phyloP scores from a whole-genome alignment of 768 basidiomycete species.

The Kwoniella sp. region DNA sequence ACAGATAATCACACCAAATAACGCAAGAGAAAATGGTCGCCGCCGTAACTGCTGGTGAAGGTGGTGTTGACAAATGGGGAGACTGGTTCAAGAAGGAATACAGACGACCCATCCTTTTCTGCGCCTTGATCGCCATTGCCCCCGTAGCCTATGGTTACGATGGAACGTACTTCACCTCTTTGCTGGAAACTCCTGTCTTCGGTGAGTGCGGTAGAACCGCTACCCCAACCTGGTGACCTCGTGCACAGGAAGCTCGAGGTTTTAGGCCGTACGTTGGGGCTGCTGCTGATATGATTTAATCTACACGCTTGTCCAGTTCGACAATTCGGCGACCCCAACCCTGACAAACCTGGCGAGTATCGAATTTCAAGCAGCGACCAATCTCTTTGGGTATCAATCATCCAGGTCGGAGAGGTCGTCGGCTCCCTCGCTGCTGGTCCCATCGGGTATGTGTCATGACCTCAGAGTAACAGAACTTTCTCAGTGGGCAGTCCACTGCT shows the following conservation, averaged over 20 bases:
- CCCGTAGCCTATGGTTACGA: conserved; percentile 41
- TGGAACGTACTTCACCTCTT: conserved; percentile 52
- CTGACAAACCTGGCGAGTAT: conserved; percentile 20
- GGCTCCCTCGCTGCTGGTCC: conserved; percentile 52
- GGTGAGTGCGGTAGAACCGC: conserved; percentile 17
- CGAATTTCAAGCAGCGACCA: conserved; percentile 33
- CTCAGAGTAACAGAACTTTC: no score
- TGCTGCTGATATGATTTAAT: no score
- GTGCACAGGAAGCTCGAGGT: no score
- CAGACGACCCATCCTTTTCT: conserved; percentile 32
- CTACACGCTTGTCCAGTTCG: conserved; percentile 1
- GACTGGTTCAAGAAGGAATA: conserved; percentile 34
- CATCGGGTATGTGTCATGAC: conserved; percentile 38
- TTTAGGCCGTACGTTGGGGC: no score
- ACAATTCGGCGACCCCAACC: conserved; percentile 38
- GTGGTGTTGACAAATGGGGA: conserved; percentile 18
- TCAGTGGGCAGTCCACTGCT: no score
- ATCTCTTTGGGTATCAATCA: conserved; percentile 45
- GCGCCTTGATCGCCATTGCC: conserved; percentile 29
- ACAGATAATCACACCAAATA: not conserved
- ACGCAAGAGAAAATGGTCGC: conserved; percentile 23
- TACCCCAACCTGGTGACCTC: conserved; percentile 2
- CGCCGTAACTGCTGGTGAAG: conserved; percentile 13
- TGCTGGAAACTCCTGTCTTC: conserved; percentile 42
- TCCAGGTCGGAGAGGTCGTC: conserved; percentile 56